Conservation (phyloP, 2,329 filamentous ascomycete species). For the Byssothecium circinans region DNA sequence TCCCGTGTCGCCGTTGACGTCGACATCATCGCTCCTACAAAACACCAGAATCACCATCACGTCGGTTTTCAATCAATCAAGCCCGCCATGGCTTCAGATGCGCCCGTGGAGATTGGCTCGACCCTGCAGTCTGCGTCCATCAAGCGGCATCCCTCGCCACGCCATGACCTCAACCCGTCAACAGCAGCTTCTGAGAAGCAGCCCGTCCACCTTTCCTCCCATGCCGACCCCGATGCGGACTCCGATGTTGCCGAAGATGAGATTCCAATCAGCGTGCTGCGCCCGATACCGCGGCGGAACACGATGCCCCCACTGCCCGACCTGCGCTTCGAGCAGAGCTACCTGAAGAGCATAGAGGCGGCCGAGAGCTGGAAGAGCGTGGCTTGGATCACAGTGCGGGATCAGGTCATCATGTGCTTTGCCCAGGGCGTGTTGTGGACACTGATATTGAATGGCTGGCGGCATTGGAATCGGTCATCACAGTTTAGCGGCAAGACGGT, state of each 20-base stretch:
- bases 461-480: slow-evolving; percentile 80
- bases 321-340: slow-evolving; percentile 96
- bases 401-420: slow-evolving; percentile 88
- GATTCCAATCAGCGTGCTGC: slow-evolving; percentile 67
- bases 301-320: slow-evolving; percentile 75
- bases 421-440: slow-evolving; percentile 90
- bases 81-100: slow-evolving; percentile 56
- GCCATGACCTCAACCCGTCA: slow-evolving; percentile 77
- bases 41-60: too few relatives aligned
- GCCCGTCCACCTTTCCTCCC: slow-evolving; percentile 55
- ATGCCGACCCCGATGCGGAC: slow-evolving; percentile 45
- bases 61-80: slow-evolving; percentile 5
- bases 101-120: slow-evolving; percentile 70
- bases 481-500: slow-evolving; percentile 74
- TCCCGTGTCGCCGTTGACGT: slow-evolving; percentile 4
- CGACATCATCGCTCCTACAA: too few relatives aligned
- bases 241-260: slow-evolving; percentile 64
- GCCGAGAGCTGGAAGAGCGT: slow-evolving; percentile 81
- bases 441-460: slow-evolving; percentile 81
- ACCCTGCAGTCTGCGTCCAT: slow-evolving; percentile 81
- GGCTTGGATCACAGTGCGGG: slow-evolving; percentile 79
- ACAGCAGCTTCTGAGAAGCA: slow-evolving; percentile 70
- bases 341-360: slow-evolving; percentile 81
- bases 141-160: slow-evolving; percentile 68
- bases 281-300: slow-evolving; percentile 55